A percentile compares a stretch with the other conserved stretches of the same genome.
phyloP scores from a whole-genome alignment of 2,329 filamentous ascomycete species.

The Orbilia brochopaga region DNA sequence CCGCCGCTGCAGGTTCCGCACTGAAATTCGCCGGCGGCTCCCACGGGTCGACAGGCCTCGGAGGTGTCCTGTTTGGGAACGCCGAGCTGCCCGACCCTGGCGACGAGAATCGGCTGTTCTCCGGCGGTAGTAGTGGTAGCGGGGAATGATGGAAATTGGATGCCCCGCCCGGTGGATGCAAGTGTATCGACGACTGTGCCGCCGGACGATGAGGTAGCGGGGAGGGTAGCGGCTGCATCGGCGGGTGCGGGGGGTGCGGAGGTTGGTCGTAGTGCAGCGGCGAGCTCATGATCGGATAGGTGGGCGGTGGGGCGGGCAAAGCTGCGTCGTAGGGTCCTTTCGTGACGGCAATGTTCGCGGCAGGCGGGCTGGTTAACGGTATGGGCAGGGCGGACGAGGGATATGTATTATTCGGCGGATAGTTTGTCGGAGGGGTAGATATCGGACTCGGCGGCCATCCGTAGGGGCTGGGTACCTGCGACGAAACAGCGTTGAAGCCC shows the following conservation, averaged over 20 bases:
- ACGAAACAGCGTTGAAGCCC: constrained; percentile 31
- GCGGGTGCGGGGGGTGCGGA: constrained; percentile 54
- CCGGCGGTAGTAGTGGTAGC: constrained; percentile 56
- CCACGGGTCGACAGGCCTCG: constrained; percentile 60
- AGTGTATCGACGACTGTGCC: constrained; percentile 59
- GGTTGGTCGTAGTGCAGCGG: constrained; percentile 54
- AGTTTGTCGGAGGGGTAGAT: constrained; percentile 54
- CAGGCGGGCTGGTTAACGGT: constrained; percentile 52
- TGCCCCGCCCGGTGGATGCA: constrained; percentile 58
- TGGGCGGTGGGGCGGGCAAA: constrained; percentile 55
- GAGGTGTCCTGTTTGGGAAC: constrained; percentile 59
- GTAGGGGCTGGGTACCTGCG: constrained; percentile 52
- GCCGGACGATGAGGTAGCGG: constrained; percentile 57
- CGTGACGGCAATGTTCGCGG: constrained; percentile 53
- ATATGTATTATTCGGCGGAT: constrained; percentile 26
- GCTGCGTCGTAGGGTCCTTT: constrained; percentile 49
- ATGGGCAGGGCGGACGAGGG: constrained; percentile 21
- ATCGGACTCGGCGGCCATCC: constrained; percentile 56
- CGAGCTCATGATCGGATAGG: constrained; percentile 49
- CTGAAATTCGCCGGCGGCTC: constrained; percentile 61
- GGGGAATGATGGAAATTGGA: constrained; percentile 61
- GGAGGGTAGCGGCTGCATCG: constrained; percentile 56
- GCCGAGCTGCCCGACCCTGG: constrained; percentile 62
- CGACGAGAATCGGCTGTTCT: constrained; percentile 55
- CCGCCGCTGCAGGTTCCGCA: constrained; percentile 56